Conservation (phyloP, 495 filamentous ascomycete genomes). For the Pyrenopolyporus hunteri region DNA sequence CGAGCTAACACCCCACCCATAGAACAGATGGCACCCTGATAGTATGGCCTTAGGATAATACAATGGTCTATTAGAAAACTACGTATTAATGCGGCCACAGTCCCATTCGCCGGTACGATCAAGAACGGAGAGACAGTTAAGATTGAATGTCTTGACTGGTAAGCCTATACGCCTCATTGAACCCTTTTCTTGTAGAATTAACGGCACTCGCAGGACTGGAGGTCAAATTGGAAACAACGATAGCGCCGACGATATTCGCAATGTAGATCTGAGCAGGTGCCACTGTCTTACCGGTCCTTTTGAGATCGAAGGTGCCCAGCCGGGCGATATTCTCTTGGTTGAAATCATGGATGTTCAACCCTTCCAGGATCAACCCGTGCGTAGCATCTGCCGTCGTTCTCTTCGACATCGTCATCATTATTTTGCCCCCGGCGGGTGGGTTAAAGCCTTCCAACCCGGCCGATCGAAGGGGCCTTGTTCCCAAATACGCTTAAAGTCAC, state of each 20-base stretch:
- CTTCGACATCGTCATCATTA: too few relatives aligned
- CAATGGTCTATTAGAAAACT: not conserved
- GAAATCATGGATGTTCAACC: slow-evolving; percentile 98
- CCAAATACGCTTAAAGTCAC: too few relatives aligned
- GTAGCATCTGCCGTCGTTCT: too few relatives aligned
- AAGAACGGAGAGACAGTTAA: slow-evolving; percentile 88
- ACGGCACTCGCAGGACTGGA: slow-evolving; percentile 59
- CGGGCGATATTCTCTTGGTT: slow-evolving; percentile 84
- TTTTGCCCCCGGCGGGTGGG: too few relatives aligned
- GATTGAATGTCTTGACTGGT: slow-evolving; percentile 92
- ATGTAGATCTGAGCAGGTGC: slow-evolving; percentile 81
- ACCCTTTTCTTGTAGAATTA: not conserved
- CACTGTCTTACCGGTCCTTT: slow-evolving; percentile 94
- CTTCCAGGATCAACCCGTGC: slow-evolving; percentile 80
- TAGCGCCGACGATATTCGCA: slow-evolving; percentile 82
- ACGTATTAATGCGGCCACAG: slow-evolving; percentile 46
- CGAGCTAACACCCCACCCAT: slow-evolving; percentile 1
- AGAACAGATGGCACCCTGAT: slow-evolving; percentile 97
- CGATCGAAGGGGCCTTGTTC: too few relatives aligned
- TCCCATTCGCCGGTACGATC: slow-evolving; percentile 78
- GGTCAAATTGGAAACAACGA: slow-evolving; percentile 92
- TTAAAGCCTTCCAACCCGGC: too few relatives aligned
- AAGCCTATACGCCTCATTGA: not conserved
- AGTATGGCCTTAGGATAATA: slow-evolving; percentile 54
- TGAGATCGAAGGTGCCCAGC: slow-evolving; percentile 83